Conservation (phyloP, 148 eudicot species). For the Chenopodium formosanum region DNA sequence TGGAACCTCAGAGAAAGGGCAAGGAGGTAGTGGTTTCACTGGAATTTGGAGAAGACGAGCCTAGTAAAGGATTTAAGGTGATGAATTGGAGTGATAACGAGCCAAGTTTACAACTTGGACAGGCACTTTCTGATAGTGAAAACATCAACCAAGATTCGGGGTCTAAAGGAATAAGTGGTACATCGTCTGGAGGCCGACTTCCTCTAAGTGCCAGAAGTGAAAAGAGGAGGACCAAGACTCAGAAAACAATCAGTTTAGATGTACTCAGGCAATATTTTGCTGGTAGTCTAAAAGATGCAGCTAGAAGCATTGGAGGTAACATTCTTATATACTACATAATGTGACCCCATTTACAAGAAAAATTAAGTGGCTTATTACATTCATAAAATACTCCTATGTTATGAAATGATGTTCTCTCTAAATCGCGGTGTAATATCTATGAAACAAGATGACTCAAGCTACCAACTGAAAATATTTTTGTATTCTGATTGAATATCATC, state of each 20-base stretch:
- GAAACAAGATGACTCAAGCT: background rate
- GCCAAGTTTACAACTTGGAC: constrained; percentile 27
- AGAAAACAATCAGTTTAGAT: constrained; percentile 69
- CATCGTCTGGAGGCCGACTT: constrained; percentile 32
- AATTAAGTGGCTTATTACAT: background rate
- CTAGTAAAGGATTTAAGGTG: constrained; percentile 46
- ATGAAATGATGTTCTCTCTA: background rate
- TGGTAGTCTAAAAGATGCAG: constrained; percentile 95
- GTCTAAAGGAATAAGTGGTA: constrained; percentile 35
- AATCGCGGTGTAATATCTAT: background rate
- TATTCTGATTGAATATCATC: background rate
- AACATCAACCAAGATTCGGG: constrained; percentile 41
- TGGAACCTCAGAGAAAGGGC: constrained; percentile 51
- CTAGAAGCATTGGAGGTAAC: constrained; percentile 84
- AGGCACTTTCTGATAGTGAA: constrained; percentile 28
- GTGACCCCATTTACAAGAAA: background rate
- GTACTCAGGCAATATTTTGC: constrained; percentile 78
- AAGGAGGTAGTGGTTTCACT: constrained; percentile 43
- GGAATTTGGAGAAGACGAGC: constrained; percentile 47
- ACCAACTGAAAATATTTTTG: background rate
- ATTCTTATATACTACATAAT: constrained; percentile 4
- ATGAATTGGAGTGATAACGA: constrained; percentile 38
- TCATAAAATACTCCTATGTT: background rate
- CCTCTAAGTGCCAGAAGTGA: constrained; percentile 36
- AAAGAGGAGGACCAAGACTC: constrained; percentile 62